These are phyloP conservation scores for Coniferiporia weirii DNA, from an alignment of 1,284 basidiomycete species.

Conservation along the genomic window DNA sequence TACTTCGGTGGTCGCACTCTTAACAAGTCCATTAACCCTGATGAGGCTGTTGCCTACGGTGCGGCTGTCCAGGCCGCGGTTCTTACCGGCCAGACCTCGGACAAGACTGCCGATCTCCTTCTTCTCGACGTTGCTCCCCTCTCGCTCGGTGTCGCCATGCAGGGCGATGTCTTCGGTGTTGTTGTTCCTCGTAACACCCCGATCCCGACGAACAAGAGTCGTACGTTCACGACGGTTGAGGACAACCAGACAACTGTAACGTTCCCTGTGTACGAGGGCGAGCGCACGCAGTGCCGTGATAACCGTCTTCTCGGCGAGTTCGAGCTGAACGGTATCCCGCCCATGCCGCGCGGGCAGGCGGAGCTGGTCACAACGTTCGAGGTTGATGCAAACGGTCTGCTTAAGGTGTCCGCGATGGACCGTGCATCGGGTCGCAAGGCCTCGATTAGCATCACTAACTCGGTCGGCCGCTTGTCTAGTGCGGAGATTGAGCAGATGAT, in stretches of 20 bases:
- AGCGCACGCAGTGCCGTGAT: conserved; percentile 95
- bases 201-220: conserved; percentile 95
- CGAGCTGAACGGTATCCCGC: conserved; percentile 94
- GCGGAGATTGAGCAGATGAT: conserved; percentile 98
- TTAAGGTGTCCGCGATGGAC: conserved; percentile 94
- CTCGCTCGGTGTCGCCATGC: conserved; percentile 97
- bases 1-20: conserved; percentile 96
- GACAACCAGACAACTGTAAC: conserved; percentile 98
- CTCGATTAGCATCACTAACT: conserved; percentile 95
- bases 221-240: conserved; percentile 95
- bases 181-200: conserved; percentile 97
- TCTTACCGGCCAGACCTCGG: conserved; percentile 93
- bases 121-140: conserved; percentile 95
- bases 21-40: conserved; percentile 99
- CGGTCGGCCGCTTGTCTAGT: conserved; percentile 90
- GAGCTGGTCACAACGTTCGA: conserved; percentile 96
- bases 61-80: conserved; percentile 96
- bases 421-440: conserved; percentile 95
- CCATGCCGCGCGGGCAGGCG: conserved; percentile 94
- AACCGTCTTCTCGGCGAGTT: conserved; percentile 97
- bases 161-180: conserved; percentile 95
- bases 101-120: conserved; percentile 92
- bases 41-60: conserved; percentile 93
- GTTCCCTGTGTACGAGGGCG: conserved; percentile 98
- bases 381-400: conserved; percentile 94